Evolutionary conservation across 805 yeast species (phyloP).

Genomic region (Geotrichum ghanense): DNA sequence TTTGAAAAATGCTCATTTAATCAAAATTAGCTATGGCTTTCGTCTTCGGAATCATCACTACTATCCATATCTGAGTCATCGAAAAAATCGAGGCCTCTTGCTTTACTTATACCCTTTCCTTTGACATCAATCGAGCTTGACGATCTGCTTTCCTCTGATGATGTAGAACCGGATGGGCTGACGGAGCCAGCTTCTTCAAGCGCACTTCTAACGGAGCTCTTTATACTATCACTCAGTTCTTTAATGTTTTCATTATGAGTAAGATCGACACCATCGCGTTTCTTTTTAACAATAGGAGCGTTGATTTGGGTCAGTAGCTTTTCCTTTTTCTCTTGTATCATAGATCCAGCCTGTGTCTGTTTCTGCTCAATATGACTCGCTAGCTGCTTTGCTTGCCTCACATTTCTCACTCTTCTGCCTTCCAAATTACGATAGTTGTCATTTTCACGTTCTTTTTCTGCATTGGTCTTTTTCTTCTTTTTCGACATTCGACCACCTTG

Average conservation of each 20-base stretch:
- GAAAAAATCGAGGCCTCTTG: not conserved
- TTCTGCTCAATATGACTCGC: constrained; percentile 19
- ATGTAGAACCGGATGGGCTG: not conserved
- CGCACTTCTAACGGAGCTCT: not conserved
- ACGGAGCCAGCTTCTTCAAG: not conserved
- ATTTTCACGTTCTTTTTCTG: constrained; percentile 17
- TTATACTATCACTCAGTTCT: not conserved
- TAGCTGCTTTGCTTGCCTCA: constrained; percentile 29
- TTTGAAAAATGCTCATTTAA: no score
- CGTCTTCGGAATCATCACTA: not conserved
- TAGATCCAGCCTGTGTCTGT: constrained; percentile 12
- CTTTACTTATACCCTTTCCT: no score
- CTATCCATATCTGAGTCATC: not conserved
- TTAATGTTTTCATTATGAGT: constrained; percentile 1
- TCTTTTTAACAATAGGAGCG: constrained; percentile 12
- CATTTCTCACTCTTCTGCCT: constrained; percentile 29
- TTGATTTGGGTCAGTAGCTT: constrained; percentile 27
- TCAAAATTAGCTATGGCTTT: no score
- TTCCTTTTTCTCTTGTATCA: constrained; percentile 25
- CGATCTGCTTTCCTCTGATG: not conserved
- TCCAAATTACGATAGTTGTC: constrained; percentile 32
- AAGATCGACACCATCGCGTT: not conserved
- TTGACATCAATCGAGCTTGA: not conserved
- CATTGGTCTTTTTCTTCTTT: constrained; percentile 12
- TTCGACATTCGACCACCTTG: constrained; percentile 31